Percentiles rank a stretch among this genome's conserved stretches.
Evolutionary conservation across 805 yeast species (phyloP).

Genomic region (Teunomyces barrocoloradensis): DNA sequence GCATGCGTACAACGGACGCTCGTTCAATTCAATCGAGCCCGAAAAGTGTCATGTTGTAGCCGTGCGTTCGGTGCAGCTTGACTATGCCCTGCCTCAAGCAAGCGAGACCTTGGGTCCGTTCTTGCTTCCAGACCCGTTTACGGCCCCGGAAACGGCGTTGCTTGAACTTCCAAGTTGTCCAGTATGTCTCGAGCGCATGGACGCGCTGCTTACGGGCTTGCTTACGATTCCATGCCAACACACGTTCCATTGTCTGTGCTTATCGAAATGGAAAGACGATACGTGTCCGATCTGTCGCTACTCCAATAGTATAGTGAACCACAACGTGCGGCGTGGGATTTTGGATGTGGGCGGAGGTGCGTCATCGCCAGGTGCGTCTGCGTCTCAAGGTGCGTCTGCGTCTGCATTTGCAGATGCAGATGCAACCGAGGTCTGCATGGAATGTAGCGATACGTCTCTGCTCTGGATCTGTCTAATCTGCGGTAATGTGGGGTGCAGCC

Average conservation of each 20-base stretch:
- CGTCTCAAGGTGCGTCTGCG: constrained; percentile 10
- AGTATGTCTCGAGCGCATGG: constrained; percentile 87
- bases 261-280: constrained; percentile 86
- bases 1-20: constrained; percentile 63
- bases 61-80: constrained; percentile 57
- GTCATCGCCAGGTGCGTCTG: not conserved
- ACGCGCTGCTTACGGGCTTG: constrained; percentile 73
- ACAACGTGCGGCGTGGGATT: constrained; percentile 27
- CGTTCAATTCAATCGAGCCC: constrained; percentile 85
- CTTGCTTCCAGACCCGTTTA: constrained; percentile 70
- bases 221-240: constrained; percentile 90
- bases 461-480: constrained; percentile 89
- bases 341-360: not conserved
- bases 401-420: constrained; percentile 9
- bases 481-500: constrained; percentile 89
- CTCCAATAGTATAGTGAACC: constrained; percentile 48
- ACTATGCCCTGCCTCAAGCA: constrained; percentile 2
- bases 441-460: constrained; percentile 59
- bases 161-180: constrained; percentile 89
- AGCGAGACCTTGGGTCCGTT: constrained; percentile 53
- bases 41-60: constrained; percentile 77
- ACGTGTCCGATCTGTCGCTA: constrained; percentile 90
- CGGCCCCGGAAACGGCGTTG: constrained; percentile 27
- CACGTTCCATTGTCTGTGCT: constrained; percentile 86
- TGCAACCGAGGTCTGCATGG: constrained; percentile 40